A percentile compares a stretch with the other conserved stretches of the same genome.
phyloP scores from a whole-genome alignment of 2,329 filamentous ascomycete genomes.

The Allantophomopsis cytisporea region DNA sequence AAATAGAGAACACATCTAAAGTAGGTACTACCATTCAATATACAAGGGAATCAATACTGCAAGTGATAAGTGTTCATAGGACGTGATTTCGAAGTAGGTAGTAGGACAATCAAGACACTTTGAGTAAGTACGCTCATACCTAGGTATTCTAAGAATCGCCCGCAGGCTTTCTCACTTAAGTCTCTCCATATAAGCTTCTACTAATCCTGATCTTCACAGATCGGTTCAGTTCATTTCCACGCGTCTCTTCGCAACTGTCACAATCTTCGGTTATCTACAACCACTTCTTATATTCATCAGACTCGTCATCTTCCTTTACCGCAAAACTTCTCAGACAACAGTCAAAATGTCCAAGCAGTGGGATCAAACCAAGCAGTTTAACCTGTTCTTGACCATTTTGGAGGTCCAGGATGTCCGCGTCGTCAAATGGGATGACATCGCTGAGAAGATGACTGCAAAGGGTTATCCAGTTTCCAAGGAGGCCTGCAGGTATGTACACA shows the following conservation, averaged over 20 bases:
- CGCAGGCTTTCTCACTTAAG: no score
- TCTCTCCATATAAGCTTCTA: no score
- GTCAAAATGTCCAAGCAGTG: slow-evolving; percentile 9
- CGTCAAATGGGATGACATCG: slow-evolving; percentile 11
- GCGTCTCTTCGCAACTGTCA: background rate
- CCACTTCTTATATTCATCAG: background rate
- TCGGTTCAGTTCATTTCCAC: no score
- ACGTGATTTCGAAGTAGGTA: no score
- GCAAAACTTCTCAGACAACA: background rate
- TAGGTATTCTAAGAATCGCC: no score
- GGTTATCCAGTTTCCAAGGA: slow-evolving; percentile 12
- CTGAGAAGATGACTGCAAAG: slow-evolving; percentile 8
- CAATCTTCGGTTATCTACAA: background rate
- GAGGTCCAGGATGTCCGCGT: slow-evolving; percentile 10
- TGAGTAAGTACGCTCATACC: no score
- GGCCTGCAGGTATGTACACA: slow-evolving; percentile 15
- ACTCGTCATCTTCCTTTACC: background rate
- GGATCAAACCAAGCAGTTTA: slow-evolving; percentile 12
- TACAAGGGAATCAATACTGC: no score
- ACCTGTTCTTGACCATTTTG: slow-evolving; percentile 16
- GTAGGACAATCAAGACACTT: no score
- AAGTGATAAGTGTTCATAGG: no score
- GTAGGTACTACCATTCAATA: no score
- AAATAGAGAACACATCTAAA: no score
- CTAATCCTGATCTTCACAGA: no score